A percentile compares a stretch with the other conserved stretches of the same genome.
Evolutionary conservation across 495 filamentous ascomycete species (phyloP).

Genomic region (Aspergillus hancockii): DNA sequence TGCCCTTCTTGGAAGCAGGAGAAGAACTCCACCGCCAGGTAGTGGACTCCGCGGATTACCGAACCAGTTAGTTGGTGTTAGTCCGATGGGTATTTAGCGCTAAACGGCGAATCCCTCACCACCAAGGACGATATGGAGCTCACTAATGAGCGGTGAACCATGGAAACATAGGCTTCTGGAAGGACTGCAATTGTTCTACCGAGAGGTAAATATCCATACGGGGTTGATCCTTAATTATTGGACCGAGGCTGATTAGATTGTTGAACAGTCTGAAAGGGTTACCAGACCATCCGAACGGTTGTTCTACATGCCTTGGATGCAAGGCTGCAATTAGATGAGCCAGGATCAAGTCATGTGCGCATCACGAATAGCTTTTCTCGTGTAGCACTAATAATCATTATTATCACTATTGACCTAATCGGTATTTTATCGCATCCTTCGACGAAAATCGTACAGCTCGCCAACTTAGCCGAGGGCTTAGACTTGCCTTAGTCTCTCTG

Average conservation of each 20-base stretch:
- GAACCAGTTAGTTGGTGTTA: not conserved
- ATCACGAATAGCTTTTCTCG: not conserved
- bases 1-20: not conserved
- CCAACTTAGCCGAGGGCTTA: slow-evolving; percentile 3
- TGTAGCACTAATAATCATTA: not conserved
- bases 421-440: slow-evolving; percentile 1
- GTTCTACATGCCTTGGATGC: not conserved
- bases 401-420: not conserved
- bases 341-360: not conserved
- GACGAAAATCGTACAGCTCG: not conserved
- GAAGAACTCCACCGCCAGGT: not conserved
- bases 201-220: slow-evolving; percentile 15
- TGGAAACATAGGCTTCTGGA: slow-evolving; percentile 22
- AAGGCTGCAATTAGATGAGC: not conserved
- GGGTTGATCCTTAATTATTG: slow-evolving; percentile 19
- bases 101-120: not conserved
- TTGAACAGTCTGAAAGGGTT: no score
- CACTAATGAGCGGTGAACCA: slow-evolving; percentile 24
- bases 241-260: slow-evolving; percentile 1
- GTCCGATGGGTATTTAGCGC: not conserved
- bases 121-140: not conserved
- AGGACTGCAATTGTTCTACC: slow-evolving; percentile 14
- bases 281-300: no score
- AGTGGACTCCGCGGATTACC: not conserved
- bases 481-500: slow-evolving; percentile 5